Evolutionary conservation across 202 grass and related monocot species (phyloP).

Genomic region (Dendrocalamus latiflorus): DNA sequence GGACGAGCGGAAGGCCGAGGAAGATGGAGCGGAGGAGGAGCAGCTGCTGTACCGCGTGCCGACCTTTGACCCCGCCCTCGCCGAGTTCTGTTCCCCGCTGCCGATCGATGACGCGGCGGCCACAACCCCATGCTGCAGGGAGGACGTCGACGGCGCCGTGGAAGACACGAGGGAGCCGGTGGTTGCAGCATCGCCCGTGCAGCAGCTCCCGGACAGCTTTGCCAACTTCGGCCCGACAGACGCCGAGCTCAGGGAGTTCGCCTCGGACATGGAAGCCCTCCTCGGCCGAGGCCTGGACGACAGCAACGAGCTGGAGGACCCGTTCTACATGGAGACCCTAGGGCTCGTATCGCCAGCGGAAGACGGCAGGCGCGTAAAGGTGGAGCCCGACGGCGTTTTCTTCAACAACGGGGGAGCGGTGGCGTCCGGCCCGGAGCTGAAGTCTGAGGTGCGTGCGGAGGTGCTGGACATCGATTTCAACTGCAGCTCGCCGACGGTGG

Average conservation of each 20-base stretch:
- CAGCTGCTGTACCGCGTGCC: conserved; percentile 70
- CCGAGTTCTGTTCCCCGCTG: conserved; percentile 61
- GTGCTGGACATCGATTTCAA: conserved; percentile 51
- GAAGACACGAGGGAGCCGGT: neutral
- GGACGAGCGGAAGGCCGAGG: conserved; percentile 45
- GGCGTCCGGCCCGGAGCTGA: neutral
- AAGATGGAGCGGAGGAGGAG: conserved; percentile 13
- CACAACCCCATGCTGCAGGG: conserved; percentile 9
- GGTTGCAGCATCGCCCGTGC: conserved; percentile 18
- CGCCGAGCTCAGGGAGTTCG: conserved; percentile 74
- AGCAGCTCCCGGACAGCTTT: conserved; percentile 35
- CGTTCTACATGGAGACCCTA: conserved; percentile 72
- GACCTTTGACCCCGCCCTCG: conserved; percentile 47
- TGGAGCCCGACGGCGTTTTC: conserved; percentile 17
- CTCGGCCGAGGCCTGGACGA: conserved; percentile 50
- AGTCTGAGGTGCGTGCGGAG: conserved; percentile 24
- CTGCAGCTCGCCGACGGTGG: conserved; percentile 37
- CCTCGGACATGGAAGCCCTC: conserved; percentile 88
- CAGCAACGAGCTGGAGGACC: too few relatives aligned
- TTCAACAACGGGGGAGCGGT: neutral
- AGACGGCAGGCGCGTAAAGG: conserved; percentile 35
- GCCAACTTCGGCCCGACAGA: conserved; percentile 54
- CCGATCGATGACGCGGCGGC: conserved; percentile 32
- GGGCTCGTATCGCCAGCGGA: conserved; percentile 37
- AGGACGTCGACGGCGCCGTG: conserved; percentile 2